Base-by-base conservation (phyloP, 2,329 filamentous ascomycete species). In the Aspergillaceae sp. region DNA sequence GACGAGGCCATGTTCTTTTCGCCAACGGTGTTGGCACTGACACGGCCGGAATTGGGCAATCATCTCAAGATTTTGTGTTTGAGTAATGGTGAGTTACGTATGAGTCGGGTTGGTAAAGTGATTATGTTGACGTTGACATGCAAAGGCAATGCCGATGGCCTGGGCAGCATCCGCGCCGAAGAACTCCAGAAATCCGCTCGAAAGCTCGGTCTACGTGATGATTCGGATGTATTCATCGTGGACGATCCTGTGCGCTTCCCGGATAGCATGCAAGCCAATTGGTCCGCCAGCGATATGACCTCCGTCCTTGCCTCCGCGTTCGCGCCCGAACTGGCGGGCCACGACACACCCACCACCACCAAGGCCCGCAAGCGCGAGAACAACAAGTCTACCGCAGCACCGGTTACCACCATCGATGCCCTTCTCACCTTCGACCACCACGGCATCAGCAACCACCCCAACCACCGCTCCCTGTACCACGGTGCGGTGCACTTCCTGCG, bases 1-100 rank as follows among this genome's bases (percentile, higher is more conserved):
- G 92, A 98, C 61, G 92, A 98, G 73, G 92, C 91, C 66, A 98
- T 98, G 92, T 98, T 98, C 76, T 98, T 98, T 70, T 82, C 89
- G 52, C 92, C 92, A 0, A 86, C 88, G 0, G 75, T 97, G 9
- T 76, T 94, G 57, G 82, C 86, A n/a, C 78, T 98, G 48, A 91
- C 89, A 11, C 75, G 79, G 9, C 87, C 88, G 3, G 80, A 83
- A 48, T 75, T 84, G 19, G 86, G 87, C 3, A 97, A 98, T 69
- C 88, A 94, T 63, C 78, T 98, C 61, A 92, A 94, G 70, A 94
- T 98, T 52, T 71, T 97, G 46, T 98, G 92, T 70, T 72, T 98
- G 52, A 94, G 87, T 68, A 91, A 83, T 54, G 90, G 87, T 83
- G 69, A 40, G 67, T 58, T 8, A 7, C 8, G 7, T 7, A 2